Evolutionary conservation across 108 stramenopile genomes (phyloP).

Genomic region (Skeletonema menzelii): DNA sequence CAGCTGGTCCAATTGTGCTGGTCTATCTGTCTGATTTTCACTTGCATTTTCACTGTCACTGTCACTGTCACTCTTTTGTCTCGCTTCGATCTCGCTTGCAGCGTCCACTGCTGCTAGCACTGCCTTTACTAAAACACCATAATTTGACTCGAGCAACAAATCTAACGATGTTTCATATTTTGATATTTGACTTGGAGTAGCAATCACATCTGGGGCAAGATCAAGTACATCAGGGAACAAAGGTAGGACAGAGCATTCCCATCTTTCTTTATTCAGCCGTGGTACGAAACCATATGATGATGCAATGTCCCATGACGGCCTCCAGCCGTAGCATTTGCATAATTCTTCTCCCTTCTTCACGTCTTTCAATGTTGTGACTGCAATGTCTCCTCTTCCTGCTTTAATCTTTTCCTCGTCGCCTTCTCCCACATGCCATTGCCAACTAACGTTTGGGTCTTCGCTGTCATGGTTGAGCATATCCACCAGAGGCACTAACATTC

Average conservation of each 20-base stretch:
- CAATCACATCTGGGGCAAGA: slow-evolving; percentile 18
- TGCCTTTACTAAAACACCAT: slow-evolving; percentile 36
- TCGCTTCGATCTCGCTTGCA: slow-evolving; percentile 10
- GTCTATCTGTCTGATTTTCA: slow-evolving; percentile 8
- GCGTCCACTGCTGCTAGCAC: slow-evolving; percentile 32
- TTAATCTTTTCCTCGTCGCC: slow-evolving; percentile 22
- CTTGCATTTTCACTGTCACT: neutral
- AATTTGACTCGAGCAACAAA: slow-evolving; percentile 38
- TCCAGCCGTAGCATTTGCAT: slow-evolving; percentile 44
- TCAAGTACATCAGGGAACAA: slow-evolving; percentile 44
- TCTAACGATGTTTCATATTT: slow-evolving; percentile 18
- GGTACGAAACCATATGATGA: slow-evolving; percentile 44
- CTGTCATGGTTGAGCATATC: slow-evolving; percentile 52
- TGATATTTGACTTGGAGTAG: slow-evolving; percentile 9
- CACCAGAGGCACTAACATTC: slow-evolving; percentile 45
- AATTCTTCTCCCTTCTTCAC: slow-evolving; percentile 42
- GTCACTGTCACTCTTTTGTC: neutral
- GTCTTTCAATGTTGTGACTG: slow-evolving; percentile 28
- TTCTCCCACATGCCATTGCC: slow-evolving; percentile 38
- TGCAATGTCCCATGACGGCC: slow-evolving; percentile 47
- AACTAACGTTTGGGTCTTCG: slow-evolving; percentile 42
- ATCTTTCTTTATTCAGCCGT: slow-evolving; percentile 20
- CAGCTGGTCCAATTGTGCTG: slow-evolving; percentile 5
- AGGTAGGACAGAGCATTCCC: slow-evolving; percentile 45
- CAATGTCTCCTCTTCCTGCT: slow-evolving; percentile 38